Conservation (phyloP, 177 flowering plant species). For the Tripterygium wilfordii region DNA sequence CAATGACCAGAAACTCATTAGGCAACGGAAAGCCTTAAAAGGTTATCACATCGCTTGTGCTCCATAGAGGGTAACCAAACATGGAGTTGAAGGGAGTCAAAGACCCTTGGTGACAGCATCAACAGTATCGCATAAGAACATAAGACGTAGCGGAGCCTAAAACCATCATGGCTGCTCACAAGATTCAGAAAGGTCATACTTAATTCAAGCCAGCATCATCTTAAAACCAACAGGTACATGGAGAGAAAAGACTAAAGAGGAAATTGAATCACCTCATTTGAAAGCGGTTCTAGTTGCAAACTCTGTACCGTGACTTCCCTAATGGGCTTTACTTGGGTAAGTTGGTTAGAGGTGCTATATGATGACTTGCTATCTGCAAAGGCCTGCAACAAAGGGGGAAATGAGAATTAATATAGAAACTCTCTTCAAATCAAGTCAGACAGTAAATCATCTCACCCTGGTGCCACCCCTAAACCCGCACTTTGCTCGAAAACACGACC, state of each 20-base stretch:
- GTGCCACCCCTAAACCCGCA: slow-evolving; percentile 8
- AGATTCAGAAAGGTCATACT: background rate
- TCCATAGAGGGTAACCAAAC: too few species aligned
- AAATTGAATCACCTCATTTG: slow-evolving; percentile 1
- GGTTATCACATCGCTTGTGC: too few species aligned
- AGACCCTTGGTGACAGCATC: too few species aligned
- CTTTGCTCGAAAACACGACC: slow-evolving; percentile 9
- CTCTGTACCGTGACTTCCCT: background rate
- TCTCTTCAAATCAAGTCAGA: background rate
- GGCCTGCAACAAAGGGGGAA: background rate
- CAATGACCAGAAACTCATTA: too few species aligned
- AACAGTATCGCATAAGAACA: too few species aligned
- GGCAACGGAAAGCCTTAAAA: too few species aligned
- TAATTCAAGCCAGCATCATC: background rate
- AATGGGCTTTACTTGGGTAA: background rate
- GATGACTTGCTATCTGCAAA: slow-evolving; percentile 2
- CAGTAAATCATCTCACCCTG: background rate
- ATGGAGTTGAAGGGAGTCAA: too few species aligned
- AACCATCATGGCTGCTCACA: too few species aligned
- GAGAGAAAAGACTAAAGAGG: background rate
- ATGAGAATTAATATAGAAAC: background rate
- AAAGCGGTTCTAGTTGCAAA: background rate
- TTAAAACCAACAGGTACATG: too few species aligned
- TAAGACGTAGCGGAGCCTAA: too few species aligned
- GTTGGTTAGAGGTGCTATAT: background rate